These are phyloP conservation scores for Aureobasidium vineae DNA, from an alignment of 2,329 filamentous ascomycete species.

Conservation along the genomic window DNA sequence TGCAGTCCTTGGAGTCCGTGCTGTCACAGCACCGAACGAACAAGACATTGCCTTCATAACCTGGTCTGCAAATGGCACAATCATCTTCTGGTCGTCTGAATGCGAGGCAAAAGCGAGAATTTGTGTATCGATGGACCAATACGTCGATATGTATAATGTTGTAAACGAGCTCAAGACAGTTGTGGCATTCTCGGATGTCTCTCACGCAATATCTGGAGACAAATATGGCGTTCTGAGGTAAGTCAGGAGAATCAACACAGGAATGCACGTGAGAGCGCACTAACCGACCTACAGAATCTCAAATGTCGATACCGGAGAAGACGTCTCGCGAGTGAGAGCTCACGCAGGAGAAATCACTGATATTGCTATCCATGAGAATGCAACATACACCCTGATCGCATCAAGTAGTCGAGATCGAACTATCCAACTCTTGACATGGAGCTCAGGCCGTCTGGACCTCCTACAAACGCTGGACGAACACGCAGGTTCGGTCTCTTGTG, in stretches of 20 bases:
- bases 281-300: conserved; percentile 53
- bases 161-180: conserved; percentile 59
- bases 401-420: conserved; percentile 86
- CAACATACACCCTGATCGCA: conserved; percentile 66
- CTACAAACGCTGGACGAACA: conserved; percentile 93
- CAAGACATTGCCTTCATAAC: conserved; percentile 75
- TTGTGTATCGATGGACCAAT: conserved; percentile 67
- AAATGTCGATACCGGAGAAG: conserved; percentile 60
- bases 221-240: conserved; percentile 74
- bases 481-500: conserved; percentile 74
- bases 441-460: conserved; percentile 52
- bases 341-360: conserved; percentile 83
- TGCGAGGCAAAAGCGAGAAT: conserved; percentile 66
- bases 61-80: conserved; percentile 77
- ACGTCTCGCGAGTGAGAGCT: conserved; percentile 72
- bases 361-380: conserved; percentile 68
- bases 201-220: conserved; percentile 77
- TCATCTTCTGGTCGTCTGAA: conserved; percentile 78
- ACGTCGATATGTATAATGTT: conserved; percentile 47
- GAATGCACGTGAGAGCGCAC: conserved; percentile 29
- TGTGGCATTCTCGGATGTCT: conserved; percentile 59
- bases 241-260: conserved; percentile 28
- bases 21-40: conserved; percentile 60
- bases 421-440: conserved; percentile 81
- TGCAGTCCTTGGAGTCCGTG: conserved; percentile 67